Conservation (phyloP, 2,329 filamentous ascomycete genomes). For the Fusarium torreyae region DNA sequence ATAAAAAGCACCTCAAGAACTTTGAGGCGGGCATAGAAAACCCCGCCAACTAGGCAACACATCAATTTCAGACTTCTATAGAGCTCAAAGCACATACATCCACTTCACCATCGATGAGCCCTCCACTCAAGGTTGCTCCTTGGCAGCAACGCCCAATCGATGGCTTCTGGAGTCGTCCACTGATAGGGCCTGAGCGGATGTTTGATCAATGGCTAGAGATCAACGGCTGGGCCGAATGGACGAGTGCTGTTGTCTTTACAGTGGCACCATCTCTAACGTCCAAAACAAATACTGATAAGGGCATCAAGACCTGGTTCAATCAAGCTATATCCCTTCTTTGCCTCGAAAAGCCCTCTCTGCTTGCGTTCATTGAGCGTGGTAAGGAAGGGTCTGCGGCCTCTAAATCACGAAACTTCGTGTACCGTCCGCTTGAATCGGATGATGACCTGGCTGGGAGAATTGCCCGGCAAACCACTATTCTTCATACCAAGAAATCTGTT, state of each 20-base stretch:
- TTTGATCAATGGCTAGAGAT: conserved; percentile 22
- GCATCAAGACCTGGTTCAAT: background rate
- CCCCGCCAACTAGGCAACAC: too few species aligned
- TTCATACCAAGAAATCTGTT: background rate
- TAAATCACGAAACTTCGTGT: conserved; percentile 8
- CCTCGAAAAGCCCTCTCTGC: background rate
- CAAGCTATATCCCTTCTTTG: background rate
- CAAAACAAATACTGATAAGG: background rate
- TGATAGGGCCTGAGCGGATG: conserved; percentile 10
- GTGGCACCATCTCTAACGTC: background rate
- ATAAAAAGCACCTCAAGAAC: too few species aligned
- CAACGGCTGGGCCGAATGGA: conserved; percentile 7
- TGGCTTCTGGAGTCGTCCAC: background rate
- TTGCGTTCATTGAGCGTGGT: conserved; percentile 2
- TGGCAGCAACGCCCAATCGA: conserved; percentile 2
- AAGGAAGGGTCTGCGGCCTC: background rate
- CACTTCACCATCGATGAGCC: background rate
- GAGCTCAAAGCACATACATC: too few species aligned
- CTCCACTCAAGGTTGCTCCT: background rate
- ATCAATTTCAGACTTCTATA: too few species aligned
- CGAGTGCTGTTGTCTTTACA: background rate
- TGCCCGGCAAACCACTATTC: background rate
- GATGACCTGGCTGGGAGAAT: background rate
- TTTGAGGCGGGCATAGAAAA: too few species aligned
- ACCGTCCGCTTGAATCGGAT: conserved; percentile 7